Evolutionary conservation across 2,329 filamentous ascomycete species (phyloP).

Genomic region (Talaromyces sp.): DNA sequence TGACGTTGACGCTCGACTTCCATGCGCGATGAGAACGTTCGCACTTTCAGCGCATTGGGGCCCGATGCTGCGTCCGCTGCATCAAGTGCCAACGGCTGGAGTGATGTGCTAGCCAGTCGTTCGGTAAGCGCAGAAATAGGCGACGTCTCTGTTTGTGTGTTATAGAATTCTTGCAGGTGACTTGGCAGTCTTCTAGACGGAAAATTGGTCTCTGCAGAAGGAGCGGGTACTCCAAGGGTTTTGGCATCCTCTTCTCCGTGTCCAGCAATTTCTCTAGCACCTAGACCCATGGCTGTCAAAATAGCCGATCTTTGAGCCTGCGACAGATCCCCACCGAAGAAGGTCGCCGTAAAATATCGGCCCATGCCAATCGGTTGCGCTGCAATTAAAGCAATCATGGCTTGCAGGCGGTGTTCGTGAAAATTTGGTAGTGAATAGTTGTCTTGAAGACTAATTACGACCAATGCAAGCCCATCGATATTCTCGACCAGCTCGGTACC

Average conservation of each 20-base stretch:
- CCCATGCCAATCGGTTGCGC: constrained; percentile 74
- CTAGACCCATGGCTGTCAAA: constrained; percentile 75
- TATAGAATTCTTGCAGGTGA: constrained; percentile 69
- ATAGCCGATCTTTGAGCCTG: constrained; percentile 77
- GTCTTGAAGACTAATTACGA: constrained; percentile 77
- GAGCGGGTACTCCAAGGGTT: constrained; percentile 30
- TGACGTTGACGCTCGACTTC: constrained; percentile 56
- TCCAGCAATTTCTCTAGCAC: constrained; percentile 79
- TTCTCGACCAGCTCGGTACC: constrained; percentile 85
- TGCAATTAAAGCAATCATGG: constrained; percentile 75
- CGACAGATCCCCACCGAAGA: constrained; percentile 90
- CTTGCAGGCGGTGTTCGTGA: constrained; percentile 68
- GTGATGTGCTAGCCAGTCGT: constrained; percentile 65
- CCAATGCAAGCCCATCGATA: constrained; percentile 70
- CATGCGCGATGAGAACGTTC: constrained; percentile 79
- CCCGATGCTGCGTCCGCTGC: constrained; percentile 77
- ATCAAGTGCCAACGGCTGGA: constrained; percentile 74
- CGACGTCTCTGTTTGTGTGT: constrained; percentile 39
- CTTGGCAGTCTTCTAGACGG: constrained; percentile 76
- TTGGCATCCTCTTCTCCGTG: constrained; percentile 56
- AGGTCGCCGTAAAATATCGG: constrained; percentile 76
- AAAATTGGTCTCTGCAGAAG: constrained; percentile 51
- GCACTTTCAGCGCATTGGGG: constrained; percentile 79
- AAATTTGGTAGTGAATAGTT: constrained; percentile 79
- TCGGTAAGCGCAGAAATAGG: constrained; percentile 66